Evolutionary conservation across 2,329 filamentous ascomycete genomes (phyloP).

Genomic region (Aspergillus bombycis): DNA sequence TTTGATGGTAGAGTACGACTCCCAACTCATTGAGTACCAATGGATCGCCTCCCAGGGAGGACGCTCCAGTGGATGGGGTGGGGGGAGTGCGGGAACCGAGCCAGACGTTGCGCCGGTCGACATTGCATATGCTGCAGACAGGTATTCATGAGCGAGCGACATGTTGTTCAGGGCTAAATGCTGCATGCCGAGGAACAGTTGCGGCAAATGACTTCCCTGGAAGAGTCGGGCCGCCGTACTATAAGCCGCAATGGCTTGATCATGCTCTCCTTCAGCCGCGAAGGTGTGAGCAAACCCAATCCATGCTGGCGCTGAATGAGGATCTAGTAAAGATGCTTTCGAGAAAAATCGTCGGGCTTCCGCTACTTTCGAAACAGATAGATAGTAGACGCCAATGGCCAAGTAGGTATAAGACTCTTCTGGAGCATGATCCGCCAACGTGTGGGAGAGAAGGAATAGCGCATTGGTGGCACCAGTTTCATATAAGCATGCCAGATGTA

Average conservation of each 20-base stretch:
- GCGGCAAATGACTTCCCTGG: conserved; percentile 93
- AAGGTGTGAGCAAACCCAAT: conserved; percentile 99
- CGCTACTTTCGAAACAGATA: conserved; percentile 83
- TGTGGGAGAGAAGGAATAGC: conserved; percentile 88
- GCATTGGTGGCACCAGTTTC: conserved; percentile 85
- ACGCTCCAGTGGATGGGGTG: conserved; percentile 25
- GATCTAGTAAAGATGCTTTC: conserved; percentile 96
- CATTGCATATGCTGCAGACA: conserved; percentile 79
- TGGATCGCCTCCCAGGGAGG: conserved; percentile 63
- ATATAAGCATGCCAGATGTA: conserved; percentile 88
- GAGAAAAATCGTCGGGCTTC: conserved; percentile 96
- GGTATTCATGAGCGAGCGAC: conserved; percentile 88
- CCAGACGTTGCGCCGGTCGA: conserved; percentile 45
- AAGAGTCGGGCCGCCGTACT: conserved; percentile 93
- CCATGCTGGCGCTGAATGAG: conserved; percentile 96
- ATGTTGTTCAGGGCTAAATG: conserved; percentile 96
- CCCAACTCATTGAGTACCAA: conserved; percentile 94
- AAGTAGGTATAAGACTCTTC: conserved; percentile 92
- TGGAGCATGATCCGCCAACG: conserved; percentile 87
- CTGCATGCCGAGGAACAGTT: conserved; percentile 97
- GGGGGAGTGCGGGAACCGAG: conserved; percentile 30
- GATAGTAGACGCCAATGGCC: conserved; percentile 93
- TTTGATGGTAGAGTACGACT: conserved; percentile 92
- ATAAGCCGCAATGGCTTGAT: conserved; percentile 97
- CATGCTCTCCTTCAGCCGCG: conserved; percentile 94